phyloP scores from a whole-genome alignment of 352 stramenopile species.

The Globisporangium canariense region DNA sequence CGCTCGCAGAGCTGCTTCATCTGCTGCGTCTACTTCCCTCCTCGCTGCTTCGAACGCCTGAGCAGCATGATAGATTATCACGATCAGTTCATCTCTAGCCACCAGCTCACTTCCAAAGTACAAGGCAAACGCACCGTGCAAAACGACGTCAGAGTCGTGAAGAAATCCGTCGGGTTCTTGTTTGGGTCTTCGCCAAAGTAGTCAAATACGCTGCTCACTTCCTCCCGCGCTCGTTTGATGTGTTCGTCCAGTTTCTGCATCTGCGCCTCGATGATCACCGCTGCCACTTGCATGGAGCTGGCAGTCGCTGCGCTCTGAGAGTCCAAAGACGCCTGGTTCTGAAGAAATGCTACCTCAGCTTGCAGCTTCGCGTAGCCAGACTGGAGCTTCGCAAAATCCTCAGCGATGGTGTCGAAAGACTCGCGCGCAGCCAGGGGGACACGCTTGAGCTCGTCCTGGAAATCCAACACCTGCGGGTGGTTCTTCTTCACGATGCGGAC shows the following conservation, averaged over 20 bases:
- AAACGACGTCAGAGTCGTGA: slow-evolving; percentile 80
- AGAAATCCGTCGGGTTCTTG: slow-evolving; percentile 71
- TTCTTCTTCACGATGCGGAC: slow-evolving; percentile 96
- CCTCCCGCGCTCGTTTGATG: slow-evolving; percentile 39
- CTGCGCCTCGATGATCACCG: slow-evolving; percentile 36
- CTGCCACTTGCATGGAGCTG: slow-evolving; percentile 32
- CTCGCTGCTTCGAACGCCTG: slow-evolving; percentile 64
- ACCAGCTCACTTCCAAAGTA: not conserved
- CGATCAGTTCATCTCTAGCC: not conserved
- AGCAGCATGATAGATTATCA: not conserved
- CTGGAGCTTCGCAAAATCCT: slow-evolving; percentile 62
- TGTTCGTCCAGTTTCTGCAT: slow-evolving; percentile 37
- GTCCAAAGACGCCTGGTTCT: slow-evolving; percentile 29
- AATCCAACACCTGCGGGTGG: slow-evolving; percentile 89
- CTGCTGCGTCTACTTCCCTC: slow-evolving; percentile 64
- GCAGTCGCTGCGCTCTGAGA: slow-evolving; percentile 9
- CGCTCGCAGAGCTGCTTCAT: slow-evolving; percentile 48
- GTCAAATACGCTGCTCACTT: slow-evolving; percentile 74
- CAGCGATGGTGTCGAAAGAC: slow-evolving; percentile 63
- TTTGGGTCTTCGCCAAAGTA: slow-evolving; percentile 85
- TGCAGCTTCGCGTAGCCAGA: slow-evolving; percentile 42
- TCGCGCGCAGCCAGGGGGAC: slow-evolving; percentile 84
- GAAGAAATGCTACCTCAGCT: slow-evolving; percentile 40
- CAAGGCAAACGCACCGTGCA: slow-evolving; percentile 36
- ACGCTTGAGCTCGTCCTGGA: slow-evolving; percentile 86